phyloP scores from a whole-genome alignment of 331 rosid species.

The Telfairia occidentalis region DNA sequence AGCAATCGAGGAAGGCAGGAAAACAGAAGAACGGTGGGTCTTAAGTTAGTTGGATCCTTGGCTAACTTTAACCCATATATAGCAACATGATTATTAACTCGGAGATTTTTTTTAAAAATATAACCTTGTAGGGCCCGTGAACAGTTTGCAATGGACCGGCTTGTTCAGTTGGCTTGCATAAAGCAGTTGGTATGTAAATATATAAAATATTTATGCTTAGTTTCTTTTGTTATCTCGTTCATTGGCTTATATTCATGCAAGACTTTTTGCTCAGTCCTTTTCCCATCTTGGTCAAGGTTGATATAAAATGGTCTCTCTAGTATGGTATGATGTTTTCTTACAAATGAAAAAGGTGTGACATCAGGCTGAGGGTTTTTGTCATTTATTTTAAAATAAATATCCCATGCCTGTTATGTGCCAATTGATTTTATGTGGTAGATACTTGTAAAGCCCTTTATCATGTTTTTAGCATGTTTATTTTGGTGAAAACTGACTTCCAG shows the following conservation, averaged over 20 bases:
- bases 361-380: neutral
- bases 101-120: neutral
- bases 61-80: neutral
- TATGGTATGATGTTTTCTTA: neutral
- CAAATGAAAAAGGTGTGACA: neutral
- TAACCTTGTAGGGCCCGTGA: conserved; percentile 31
- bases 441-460: neutral
- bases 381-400: neutral
- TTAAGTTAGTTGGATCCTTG: conserved; percentile 15
- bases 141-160: conserved; percentile 71
- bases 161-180: conserved; percentile 60
- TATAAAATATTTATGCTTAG: neutral
- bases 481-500: neutral
- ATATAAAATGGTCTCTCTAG: neutral
- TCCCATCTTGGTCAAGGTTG: neutral
- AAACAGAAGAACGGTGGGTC: conserved; percentile 48
- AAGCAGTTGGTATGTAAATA: conserved; percentile 61
- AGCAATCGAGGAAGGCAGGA: conserved; percentile 51
- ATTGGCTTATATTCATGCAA: neutral
- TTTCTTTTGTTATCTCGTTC: neutral
- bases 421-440: no score
- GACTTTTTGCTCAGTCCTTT: neutral
- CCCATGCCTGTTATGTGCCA: no score
- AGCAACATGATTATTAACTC: neutral
- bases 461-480: neutral